A percentile compares a stretch with the other conserved stretches of the same genome.
phyloP scores from a whole-genome alignment of 2,329 filamentous ascomycete genomes.

The Eurotiales sp. region DNA sequence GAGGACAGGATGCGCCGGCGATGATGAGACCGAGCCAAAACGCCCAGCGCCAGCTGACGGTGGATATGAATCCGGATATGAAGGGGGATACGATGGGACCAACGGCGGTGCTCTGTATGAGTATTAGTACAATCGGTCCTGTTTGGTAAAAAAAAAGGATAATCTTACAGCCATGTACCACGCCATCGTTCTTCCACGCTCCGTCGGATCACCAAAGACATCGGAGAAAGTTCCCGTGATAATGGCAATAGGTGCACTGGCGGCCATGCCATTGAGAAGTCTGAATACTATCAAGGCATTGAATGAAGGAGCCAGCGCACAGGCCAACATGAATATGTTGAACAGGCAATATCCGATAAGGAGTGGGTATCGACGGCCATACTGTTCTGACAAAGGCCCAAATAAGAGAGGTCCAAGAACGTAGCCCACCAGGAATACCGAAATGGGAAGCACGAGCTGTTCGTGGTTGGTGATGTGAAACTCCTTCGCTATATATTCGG shows the following conservation, averaged over 20 bases:
- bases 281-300: conserved; percentile 41
- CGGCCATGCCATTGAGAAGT: conserved; percentile 44
- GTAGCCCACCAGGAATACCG: conserved; percentile 40
- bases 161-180: conserved; percentile 40
- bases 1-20: conserved; percentile 55
- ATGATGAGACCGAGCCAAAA: conserved; percentile 65
- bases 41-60: conserved; percentile 45
- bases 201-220: conserved; percentile 43
- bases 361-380: conserved; percentile 42
- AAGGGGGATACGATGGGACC: conserved; percentile 44
- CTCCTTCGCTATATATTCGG: conserved; percentile 33
- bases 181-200: conserved; percentile 39
- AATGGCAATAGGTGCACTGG: conserved; percentile 43
- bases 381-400: conserved; percentile 42
- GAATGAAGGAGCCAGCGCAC: conserved; percentile 43
- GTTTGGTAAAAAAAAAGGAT: not conserved
- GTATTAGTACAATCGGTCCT: not conserved
- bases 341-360: conserved; percentile 49
- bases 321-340: conserved; percentile 42
- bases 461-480: conserved; percentile 31
- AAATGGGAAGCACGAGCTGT: conserved; percentile 37
- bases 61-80: conserved; percentile 45
- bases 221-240: conserved; percentile 47
- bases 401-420: conserved; percentile 43
- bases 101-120: conserved; percentile 31